phyloP scores from a whole-genome alignment of 2,329 filamentous ascomycete genomes.

The Chrysosporium queenslandicum region DNA sequence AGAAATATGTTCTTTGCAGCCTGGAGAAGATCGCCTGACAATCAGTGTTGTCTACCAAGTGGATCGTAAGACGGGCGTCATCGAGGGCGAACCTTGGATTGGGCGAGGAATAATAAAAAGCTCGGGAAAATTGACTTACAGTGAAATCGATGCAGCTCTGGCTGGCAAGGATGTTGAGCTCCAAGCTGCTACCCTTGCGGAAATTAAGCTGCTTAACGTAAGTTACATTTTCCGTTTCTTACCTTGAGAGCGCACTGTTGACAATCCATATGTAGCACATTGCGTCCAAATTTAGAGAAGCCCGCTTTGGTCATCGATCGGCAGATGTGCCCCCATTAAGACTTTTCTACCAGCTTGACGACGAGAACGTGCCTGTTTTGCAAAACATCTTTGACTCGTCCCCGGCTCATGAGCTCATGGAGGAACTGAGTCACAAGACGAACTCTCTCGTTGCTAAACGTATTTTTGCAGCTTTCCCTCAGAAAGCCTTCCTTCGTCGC shows the following conservation, averaged over 20 bases:
- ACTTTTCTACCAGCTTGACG: constrained; percentile 84
- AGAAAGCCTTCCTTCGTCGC: constrained; percentile 84
- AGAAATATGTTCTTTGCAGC: constrained; percentile 77
- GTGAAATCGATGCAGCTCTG: constrained; percentile 75
- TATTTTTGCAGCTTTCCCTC: constrained; percentile 65
- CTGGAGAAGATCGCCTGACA: constrained; percentile 80
- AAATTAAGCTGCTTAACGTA: constrained; percentile 69
- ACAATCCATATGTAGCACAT: constrained; percentile 47
- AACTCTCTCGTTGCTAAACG: constrained; percentile 84
- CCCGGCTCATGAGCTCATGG: constrained; percentile 79
- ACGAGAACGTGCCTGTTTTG: constrained; percentile 95
- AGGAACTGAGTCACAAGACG: constrained; percentile 88
- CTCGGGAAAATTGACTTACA: constrained; percentile 70
- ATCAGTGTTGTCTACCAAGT: constrained; percentile 91
- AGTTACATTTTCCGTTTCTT: constrained; percentile 25
- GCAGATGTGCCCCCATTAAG: constrained; percentile 76
- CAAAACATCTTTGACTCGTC: constrained; percentile 93
- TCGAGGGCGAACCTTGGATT: constrained; percentile 84
- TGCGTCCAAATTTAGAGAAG: constrained; percentile 81
- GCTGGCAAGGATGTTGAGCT: constrained; percentile 55
- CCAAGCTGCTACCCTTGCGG: constrained; percentile 57
- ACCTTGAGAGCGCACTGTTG: not conserved
- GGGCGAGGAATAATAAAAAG: constrained; percentile 93
- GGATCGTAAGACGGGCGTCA: constrained; percentile 68
- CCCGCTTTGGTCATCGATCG: constrained; percentile 68